Base-by-base conservation (phyloP, 78 protist genomes). In the Dictyostelium firmibasis region DNA sequence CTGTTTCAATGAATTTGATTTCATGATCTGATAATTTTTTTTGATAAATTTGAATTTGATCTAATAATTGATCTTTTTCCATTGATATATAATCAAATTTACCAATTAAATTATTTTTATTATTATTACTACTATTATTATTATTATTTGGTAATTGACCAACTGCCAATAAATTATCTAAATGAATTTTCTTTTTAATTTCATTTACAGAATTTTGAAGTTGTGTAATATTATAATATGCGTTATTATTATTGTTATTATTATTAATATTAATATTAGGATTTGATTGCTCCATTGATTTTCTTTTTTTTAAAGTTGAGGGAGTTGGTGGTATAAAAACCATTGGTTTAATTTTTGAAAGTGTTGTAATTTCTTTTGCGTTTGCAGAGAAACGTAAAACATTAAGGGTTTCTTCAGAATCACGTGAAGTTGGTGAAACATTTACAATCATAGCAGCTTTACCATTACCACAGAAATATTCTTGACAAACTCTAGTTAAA, bases 401-500 rank as follows among this genome's bases (percentile, higher is more conserved):
- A 72, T 92, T 62, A 18, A 83, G 2, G 13, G 97, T 96, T 88
- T 97, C 98, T 38, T 92, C 93, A 23, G 82, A 76, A 83, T 94
- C 91, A 14, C 36, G 18, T 4, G 25, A 18, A 29, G 83, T 62
- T 60, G 97, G 97, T 57, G 86, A 67, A 23, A 96, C 85, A 36
- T 88, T 96, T 50, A 97, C 97, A 72, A 97, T 77, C 96, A 97
- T 94, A 11, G 95, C 20, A 33, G 96, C 91, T 74, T 47, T 41
- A 62, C 97, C 98, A 91, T 53, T 38, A 14, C 86, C 86, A 25
- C 85, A 84, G 53, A 95, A 92, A 36, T 86, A 95, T 50, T 94
- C 97, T 60, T 95, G 97, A 36, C 97, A 94, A 60, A 97, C 67
- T 33, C 97, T 76, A 9, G 98, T 96, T 29, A 97, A 75, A 62